phyloP scores from a whole-genome alignment of 495 filamentous ascomycete species.

The Xylaria palmicola region DNA sequence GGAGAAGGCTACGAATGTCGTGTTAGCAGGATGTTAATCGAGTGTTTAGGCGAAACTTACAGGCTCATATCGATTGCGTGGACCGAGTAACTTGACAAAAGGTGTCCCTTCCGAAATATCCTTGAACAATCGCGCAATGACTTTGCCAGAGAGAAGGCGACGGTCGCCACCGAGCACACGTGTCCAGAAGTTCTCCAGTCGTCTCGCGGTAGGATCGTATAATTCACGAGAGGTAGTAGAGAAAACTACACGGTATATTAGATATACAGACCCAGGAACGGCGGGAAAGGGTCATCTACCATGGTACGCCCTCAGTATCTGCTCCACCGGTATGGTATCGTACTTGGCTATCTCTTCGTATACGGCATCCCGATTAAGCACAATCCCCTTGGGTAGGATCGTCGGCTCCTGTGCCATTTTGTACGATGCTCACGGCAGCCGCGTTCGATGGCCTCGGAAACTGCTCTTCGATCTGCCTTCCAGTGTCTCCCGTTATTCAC shows the following conservation, averaged over 20 bases:
- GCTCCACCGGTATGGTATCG: slow-evolving; percentile 44
- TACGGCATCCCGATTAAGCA: slow-evolving; percentile 44
- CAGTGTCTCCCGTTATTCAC: slow-evolving; percentile 16
- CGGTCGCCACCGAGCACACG: slow-evolving; percentile 54
- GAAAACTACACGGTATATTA: slow-evolving; percentile 42
- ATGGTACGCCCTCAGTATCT: slow-evolving; percentile 51
- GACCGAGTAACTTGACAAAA: slow-evolving; percentile 47
- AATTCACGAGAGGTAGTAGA: slow-evolving; percentile 51
- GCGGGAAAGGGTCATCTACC: slow-evolving; percentile 35
- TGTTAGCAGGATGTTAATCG: slow-evolving; percentile 2
- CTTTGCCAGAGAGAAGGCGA: slow-evolving; percentile 42
- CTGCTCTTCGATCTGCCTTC: slow-evolving; percentile 11
- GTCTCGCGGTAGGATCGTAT: slow-evolving; percentile 51
- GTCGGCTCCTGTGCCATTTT: slow-evolving; percentile 30
- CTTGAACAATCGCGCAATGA: slow-evolving; percentile 47
- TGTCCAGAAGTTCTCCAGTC: slow-evolving; percentile 58
- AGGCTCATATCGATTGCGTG: slow-evolving; percentile 43
- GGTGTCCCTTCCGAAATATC: slow-evolving; percentile 49
- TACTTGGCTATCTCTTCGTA: slow-evolving; percentile 50
- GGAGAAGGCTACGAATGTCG: slow-evolving; percentile 24
- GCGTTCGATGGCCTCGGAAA: slow-evolving; percentile 26
- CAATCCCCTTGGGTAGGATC: slow-evolving; percentile 49
- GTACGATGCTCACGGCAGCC: slow-evolving; percentile 16
- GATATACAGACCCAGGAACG: background rate
- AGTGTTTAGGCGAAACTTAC: slow-evolving; percentile 29